These are phyloP conservation scores for Rhodosporidiobolus sp. DNA, from an alignment of 768 basidiomycete genomes.

Conservation along the genomic window DNA sequence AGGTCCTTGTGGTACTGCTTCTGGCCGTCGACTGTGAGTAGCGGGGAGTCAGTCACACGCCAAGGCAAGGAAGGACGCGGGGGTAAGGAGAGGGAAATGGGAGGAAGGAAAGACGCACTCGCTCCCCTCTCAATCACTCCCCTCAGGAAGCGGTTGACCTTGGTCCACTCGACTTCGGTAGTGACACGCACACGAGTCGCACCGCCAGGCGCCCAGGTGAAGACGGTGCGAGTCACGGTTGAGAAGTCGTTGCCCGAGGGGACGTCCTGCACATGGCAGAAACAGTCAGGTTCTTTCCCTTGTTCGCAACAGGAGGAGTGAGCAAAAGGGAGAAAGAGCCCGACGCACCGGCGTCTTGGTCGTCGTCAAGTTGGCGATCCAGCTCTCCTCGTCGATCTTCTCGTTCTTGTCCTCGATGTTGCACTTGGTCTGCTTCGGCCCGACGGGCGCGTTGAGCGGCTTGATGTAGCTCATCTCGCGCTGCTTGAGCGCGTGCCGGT, in stretches of 20 bases:
- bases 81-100: neutral
- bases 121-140: constrained; percentile 72
- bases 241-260: constrained; percentile 87
- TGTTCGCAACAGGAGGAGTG: neutral
- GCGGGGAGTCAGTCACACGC: constrained; percentile 55
- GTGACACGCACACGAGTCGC: constrained; percentile 77
- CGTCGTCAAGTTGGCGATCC: constrained; percentile 74
- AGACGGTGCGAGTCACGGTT: constrained; percentile 86
- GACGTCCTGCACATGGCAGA: constrained; percentile 57
- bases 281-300: too few species aligned
- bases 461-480: constrained; percentile 97
- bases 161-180: constrained; percentile 91
- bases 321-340: neutral
- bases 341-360: constrained; percentile 65
- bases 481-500: constrained; percentile 63
- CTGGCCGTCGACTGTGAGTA: constrained; percentile 78
- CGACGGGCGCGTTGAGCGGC: constrained; percentile 76
- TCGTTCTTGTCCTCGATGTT: constrained; percentile 80
- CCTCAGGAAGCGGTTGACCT: constrained; percentile 69
- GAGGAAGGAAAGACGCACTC: constrained; percentile 3
- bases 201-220: constrained; percentile 81
- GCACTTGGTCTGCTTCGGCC: constrained; percentile 81
- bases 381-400: constrained; percentile 73
- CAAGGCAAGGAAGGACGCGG: neutral
- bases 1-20: constrained; percentile 78